These are phyloP conservation scores for Chlorophyllum brunneum DNA, from an alignment of 768 basidiomycete species.

Conservation along the genomic window DNA sequence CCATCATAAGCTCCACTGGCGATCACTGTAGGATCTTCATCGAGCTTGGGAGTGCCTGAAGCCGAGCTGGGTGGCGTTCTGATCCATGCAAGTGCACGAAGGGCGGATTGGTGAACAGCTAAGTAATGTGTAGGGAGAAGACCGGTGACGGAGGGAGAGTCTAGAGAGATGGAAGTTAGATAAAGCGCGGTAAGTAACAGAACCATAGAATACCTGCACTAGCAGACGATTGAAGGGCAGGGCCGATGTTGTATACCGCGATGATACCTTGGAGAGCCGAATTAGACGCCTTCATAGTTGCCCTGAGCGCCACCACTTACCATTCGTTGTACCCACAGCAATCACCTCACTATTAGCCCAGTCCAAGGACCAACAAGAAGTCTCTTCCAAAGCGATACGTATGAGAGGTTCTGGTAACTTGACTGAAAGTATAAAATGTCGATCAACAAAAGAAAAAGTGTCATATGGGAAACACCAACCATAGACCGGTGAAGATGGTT, in stretches of 20 bases:
- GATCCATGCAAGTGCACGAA: slow-evolving; percentile 75
- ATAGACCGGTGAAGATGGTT: slow-evolving; percentile 37
- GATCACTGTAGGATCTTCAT: slow-evolving; percentile 67
- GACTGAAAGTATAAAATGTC: slow-evolving; percentile 33
- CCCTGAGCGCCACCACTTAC: slow-evolving; percentile 33
- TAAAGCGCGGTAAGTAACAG: not conserved
- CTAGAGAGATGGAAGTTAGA: slow-evolving; percentile 16
- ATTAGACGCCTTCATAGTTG: slow-evolving; percentile 7
- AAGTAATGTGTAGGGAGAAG: slow-evolving; percentile 72
- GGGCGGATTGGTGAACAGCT: slow-evolving; percentile 72
- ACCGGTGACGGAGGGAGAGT: slow-evolving; percentile 27
- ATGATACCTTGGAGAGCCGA: slow-evolving; percentile 38
- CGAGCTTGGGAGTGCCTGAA: slow-evolving; percentile 39
- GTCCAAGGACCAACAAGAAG: slow-evolving; percentile 76
- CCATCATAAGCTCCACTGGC: slow-evolving; percentile 83
- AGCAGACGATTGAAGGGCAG: slow-evolving; percentile 32
- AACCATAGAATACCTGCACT: slow-evolving; percentile 26
- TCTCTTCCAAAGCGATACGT: slow-evolving; percentile 71
- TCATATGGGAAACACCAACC: slow-evolving; percentile 38
- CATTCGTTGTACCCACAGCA: slow-evolving; percentile 82
- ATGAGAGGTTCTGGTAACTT: slow-evolving; percentile 60
- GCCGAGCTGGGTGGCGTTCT: slow-evolving; percentile 54
- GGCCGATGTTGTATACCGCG: slow-evolving; percentile 52
- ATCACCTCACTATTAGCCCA: slow-evolving; percentile 87
- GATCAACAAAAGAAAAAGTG: not conserved